Base-by-base conservation (phyloP, 257 asterid species). In the Gentiana straminea region DNA sequence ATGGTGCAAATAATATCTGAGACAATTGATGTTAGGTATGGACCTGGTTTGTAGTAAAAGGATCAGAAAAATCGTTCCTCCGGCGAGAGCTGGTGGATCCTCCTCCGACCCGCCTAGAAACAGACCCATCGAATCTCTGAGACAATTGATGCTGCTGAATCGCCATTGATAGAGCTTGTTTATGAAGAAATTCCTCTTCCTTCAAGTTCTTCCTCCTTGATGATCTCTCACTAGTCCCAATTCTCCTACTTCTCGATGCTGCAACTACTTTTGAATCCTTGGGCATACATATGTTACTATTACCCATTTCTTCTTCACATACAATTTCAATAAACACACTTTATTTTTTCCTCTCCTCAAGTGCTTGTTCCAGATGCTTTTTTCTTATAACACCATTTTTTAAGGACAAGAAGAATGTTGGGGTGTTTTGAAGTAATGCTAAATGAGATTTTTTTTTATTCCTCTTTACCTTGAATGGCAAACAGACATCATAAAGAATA, bases 81-180 rank as follows among this genome's bases (percentile, higher is more conserved):
- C 94, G 85, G 60, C 94, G 94, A 60, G 99, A 85, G 77, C 95
- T 81, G 70, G 94, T 81, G 81, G 97, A 85, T 78, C 97, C 97
- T 24, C 24, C 24, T 24, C 24, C 24, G 67, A 85, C 63, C 34
- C 99, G 86, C 69, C 91, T 77, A 43, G 99, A 88, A 82, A 83
- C 81, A 57, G 97, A 85, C 15, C 91, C 94, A 35, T 79, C 99
- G 60, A 85, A 84, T 64, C 99, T 79, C 54, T 88, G 95, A 61
- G 97, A 85, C 65, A 88, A 81, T 64, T 82, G 88, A 38, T 88
- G 99, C 77, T 92, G 97, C 69, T 85, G 94, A 83, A 92, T 88
- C 55, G 97, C 99, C 97, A 88, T 77, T n/a, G 94, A 82, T 6
- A 92, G 79, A 33, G 99, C 99, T 82, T 88, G 97, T 58, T 71